phyloP scores from a whole-genome alignment of 306 rosid genomes.

The Dicorynia guianensis region DNA sequence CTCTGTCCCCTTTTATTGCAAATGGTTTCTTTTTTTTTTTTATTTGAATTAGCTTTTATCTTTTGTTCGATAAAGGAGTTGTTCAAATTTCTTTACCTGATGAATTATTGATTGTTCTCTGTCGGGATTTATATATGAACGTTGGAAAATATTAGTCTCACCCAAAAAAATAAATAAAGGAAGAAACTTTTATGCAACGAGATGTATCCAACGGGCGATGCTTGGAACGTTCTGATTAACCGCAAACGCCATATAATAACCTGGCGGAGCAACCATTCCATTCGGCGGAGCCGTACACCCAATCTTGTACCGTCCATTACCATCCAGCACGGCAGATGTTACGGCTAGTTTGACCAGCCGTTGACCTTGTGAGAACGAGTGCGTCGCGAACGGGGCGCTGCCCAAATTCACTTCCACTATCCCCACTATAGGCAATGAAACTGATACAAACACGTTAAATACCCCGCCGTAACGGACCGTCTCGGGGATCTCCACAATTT shows the following conservation, averaged over 20 bases:
- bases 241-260: conserved; percentile 85
- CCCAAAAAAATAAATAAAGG: too few species aligned
- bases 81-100: too few species aligned
- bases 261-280: conserved; percentile 83
- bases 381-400: conserved; percentile 84
- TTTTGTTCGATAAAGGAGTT: too few species aligned
- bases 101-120: too few species aligned
- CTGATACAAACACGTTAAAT: conserved; percentile 67
- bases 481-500: conserved; percentile 57
- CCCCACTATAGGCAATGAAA: conserved; percentile 70
- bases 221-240: conserved; percentile 95
- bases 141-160: too few species aligned
- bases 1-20: too few species aligned
- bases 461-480: conserved; percentile 57
- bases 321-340: conserved; percentile 52
- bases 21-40: too few species aligned
- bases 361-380: conserved; percentile 92
- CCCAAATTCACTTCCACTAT: conserved; percentile 76
- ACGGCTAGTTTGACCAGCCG: conserved; percentile 76
- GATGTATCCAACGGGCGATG: conserved; percentile 79
- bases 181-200: conserved; percentile 19
- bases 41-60: too few species aligned
- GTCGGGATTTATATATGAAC: too few species aligned
- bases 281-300: conserved; percentile 72
- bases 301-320: conserved; percentile 51